phyloP scores from a whole-genome alignment of 2,329 filamentous ascomycete genomes.

The Fusarium beomiforme region DNA sequence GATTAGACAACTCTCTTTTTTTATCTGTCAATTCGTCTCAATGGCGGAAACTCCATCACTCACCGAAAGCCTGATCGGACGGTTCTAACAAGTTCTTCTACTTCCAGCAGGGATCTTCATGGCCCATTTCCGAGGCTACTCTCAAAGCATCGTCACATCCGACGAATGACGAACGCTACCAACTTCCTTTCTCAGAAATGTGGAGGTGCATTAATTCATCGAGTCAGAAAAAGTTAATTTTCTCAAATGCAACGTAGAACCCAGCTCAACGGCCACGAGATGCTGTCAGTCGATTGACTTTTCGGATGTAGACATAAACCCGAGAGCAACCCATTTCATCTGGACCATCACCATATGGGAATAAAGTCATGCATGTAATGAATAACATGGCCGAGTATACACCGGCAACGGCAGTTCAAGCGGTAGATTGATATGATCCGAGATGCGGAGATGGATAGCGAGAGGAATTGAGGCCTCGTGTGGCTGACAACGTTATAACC shows the following conservation, averaged over 20 bases:
- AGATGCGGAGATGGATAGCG: background rate
- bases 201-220: background rate
- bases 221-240: slow-evolving; percentile 3
- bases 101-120: background rate
- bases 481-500: background rate
- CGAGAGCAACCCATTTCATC: background rate
- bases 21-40: background rate
- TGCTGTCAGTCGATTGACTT: background rate
- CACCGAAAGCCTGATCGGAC: background rate
- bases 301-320: slow-evolving; percentile 9
- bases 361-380: background rate
- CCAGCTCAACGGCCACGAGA: slow-evolving; percentile 9
- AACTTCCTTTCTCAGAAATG: slow-evolving; percentile 14
- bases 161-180: background rate
- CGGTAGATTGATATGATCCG: background rate
- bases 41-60: background rate
- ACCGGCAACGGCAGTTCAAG: slow-evolving; percentile 9
- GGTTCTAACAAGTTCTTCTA: background rate
- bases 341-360: background rate
- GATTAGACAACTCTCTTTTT: background rate
- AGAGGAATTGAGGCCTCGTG: background rate
- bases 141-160: background rate
- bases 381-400: background rate
- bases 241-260: slow-evolving; percentile 4
- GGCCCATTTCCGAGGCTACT: background rate